Base-by-base conservation (phyloP, 1,284 basidiomycete genomes). In the Hymenochaete sp. region DNA sequence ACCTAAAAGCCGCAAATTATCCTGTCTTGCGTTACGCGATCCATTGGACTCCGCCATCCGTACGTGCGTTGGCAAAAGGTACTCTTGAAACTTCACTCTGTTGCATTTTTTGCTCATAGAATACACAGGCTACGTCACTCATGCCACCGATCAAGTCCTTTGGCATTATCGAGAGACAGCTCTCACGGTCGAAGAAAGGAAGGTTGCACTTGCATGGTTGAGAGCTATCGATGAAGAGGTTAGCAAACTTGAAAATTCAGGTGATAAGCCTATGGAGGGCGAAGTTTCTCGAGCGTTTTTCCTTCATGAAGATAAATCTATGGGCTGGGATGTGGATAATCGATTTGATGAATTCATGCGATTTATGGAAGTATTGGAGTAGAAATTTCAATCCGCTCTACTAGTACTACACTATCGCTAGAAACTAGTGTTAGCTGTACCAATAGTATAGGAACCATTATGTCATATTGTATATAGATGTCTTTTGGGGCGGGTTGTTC, bases 1-100 rank as follows among this genome's bases (percentile, higher is more conserved):
- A 87, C 55, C 62, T 86, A 53, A 58, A 67, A 10, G 57, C 62
- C 4, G 66, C 66, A 3, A 71, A 66, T 0, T 82, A 79, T 57
- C 82, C 82, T 0, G 68, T 82, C 1, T 59, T 82, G 47, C 66
- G 83, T 46, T 88, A 88, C 55, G 66, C 72, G 50, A 78, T 89
- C 44, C 65, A 72, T 32, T 82, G 82, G 81, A 72, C 73, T 0
- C 80, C 81, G 0, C 76, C 80, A 57, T 70, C 77, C 48, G 51
- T 63, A 45, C 67, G 75, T 11, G 29, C 26, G 27, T 16, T 11
- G 11, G 62, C 68, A 2, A 59, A 70, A 52, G 82, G 81, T 78
- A 54, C 52, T 67, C 31, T 44, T 31, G 21, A 9, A 14, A 10
- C 6, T 27, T 21, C 13, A 29, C 7, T 31, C 2, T 11, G n/a